These are phyloP conservation scores for Plasmodium reichenowi DNA, from an alignment of 169 alveolate genomes.

Conservation along the genomic window DNA sequence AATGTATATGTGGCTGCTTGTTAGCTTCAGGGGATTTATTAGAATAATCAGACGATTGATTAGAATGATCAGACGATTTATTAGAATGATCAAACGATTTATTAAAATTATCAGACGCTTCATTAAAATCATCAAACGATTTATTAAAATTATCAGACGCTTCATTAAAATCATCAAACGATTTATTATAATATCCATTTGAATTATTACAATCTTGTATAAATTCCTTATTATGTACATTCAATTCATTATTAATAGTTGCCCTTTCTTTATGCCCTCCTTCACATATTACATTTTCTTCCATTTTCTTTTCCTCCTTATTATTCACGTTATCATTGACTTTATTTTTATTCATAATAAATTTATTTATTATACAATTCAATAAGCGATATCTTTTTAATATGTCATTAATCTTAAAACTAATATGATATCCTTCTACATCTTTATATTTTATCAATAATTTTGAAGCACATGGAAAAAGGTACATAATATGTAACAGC, in stretches of 20 bases:
- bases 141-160: too few relatives aligned
- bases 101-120: too few relatives aligned
- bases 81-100: too few relatives aligned
- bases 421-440: slow-evolving; percentile 46
- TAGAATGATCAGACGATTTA: too few relatives aligned
- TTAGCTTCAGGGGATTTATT: too few relatives aligned
- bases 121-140: too few relatives aligned
- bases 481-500: slow-evolving; percentile 47
- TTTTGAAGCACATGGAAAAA: slow-evolving; percentile 62
- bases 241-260: too few relatives aligned
- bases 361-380: not conserved
- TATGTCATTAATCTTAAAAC: slow-evolving; percentile 43
- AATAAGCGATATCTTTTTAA: slow-evolving; percentile 29
- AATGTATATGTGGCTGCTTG: not conserved
- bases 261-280: too few relatives aligned
- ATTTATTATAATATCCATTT: too few relatives aligned
- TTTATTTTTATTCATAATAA: slow-evolving; percentile 1
- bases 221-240: too few relatives aligned
- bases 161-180: too few relatives aligned
- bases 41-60: not conserved
- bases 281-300: not conserved
- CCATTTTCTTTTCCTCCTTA: not conserved
- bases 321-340: not conserved
- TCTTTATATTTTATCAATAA: slow-evolving; percentile 58
- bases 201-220: too few relatives aligned